Evolutionary conservation across 176 grass and related monocot genomes (phyloP).

Genomic region (Dendrocalamus sinicus): DNA sequence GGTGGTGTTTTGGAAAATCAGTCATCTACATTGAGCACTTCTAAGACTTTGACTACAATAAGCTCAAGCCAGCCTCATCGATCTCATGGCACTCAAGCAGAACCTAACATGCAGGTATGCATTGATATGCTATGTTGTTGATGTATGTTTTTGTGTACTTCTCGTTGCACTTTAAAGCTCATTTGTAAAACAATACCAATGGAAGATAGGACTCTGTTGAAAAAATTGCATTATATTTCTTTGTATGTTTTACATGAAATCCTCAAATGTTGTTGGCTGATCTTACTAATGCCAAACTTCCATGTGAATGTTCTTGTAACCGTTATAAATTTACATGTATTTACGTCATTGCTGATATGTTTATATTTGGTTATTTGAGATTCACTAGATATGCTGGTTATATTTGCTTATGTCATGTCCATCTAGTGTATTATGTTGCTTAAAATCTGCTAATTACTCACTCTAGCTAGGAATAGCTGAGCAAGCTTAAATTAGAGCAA

Average conservation of each 20-base stretch:
- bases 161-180: background rate
- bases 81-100: slow-evolving; percentile 52
- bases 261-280: background rate
- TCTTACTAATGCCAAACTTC: slow-evolving; percentile 28
- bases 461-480: background rate
- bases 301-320: background rate
- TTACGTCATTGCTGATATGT: background rate
- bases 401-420: background rate
- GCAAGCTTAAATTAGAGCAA: background rate
- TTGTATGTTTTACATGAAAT: background rate
- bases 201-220: background rate
- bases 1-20: slow-evolving; percentile 51
- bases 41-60: slow-evolving; percentile 46
- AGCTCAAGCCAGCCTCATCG: slow-evolving; percentile 52
- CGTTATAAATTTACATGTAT: background rate
- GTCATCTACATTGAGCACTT: slow-evolving; percentile 26
- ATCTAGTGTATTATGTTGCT: background rate
- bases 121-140: slow-evolving; percentile 33
- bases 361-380: background rate
- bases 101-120: slow-evolving; percentile 67
- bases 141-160: background rate
- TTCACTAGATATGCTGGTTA: background rate
- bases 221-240: background rate
- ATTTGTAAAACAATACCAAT: slow-evolving; percentile 2
- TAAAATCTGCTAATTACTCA: background rate